Evolutionary conservation across 2,329 filamentous ascomycete species (phyloP), one percentile per base, ranked within the genome.

Genomic region (Cytospora schulzeri): DNA sequence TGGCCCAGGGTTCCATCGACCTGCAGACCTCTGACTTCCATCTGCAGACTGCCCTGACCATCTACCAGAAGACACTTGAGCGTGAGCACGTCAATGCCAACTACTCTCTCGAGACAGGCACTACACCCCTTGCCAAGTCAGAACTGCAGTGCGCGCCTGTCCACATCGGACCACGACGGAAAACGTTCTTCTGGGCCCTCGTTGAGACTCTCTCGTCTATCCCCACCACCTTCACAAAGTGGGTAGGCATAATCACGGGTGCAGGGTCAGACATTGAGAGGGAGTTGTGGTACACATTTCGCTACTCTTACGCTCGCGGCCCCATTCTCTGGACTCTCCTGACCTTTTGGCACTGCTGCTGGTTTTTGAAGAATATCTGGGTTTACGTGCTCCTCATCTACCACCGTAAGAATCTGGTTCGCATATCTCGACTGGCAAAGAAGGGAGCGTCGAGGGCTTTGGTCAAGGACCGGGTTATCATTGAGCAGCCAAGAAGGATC

Each of bases 221-320:
- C 2, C 68, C 74, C 0, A 61, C 73, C 52, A 67, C 68, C 4
- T 68, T 75, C 19, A 67, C 72, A 22, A 75, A 76, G 60, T 77
- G 74, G 71, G 64, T 75, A 0, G 75, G 73, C 12, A 71, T 77
- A 56, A 70, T 77, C 41, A 74, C 74, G 1, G 72, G 74, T 2
- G 76, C 72, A 5, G 74, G 74, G 7, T 73, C 73, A 17, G 72
- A 76, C 55, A 69, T 76, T 31, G 76, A 77, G 62, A 66, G 76
- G 29, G 76, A 78, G 66, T 67, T 78, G 3, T 75, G 71, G 70
- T 76, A 76, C 62, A 68, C 70, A 8, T 67, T 77, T 12, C 67
- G 72, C 15, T 64, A 71, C 41, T 67, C 70, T 12, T 71, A 69
- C 50, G 69, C 71, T 35, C 69, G 73, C 15, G 57, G 62, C 9